Conservation (phyloP, 495 filamentous ascomycete species). For the Penicilliopsis zonata region DNA sequence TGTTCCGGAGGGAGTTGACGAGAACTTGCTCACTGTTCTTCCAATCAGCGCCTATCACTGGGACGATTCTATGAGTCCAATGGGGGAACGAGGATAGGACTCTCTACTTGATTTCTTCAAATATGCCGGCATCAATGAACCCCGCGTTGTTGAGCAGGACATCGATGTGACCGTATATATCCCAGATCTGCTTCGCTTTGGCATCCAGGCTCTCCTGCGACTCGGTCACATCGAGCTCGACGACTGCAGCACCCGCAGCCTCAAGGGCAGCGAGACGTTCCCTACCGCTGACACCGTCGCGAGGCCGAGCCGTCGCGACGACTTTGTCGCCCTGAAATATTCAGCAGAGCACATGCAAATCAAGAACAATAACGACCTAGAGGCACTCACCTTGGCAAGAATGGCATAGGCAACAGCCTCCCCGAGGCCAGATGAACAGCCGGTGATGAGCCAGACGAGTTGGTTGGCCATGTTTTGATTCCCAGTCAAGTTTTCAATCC, state of each 20-base stretch:
- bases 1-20: constrained; percentile 11
- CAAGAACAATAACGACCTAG: no score
- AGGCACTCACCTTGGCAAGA: no score
- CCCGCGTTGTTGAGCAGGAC: constrained; percentile 40
- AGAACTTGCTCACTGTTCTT: no score
- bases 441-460: constrained; percentile 39
- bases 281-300: constrained; percentile 19
- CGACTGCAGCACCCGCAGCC: constrained; percentile 19
- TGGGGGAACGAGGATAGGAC: constrained; percentile 1
- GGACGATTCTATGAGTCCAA: no score
- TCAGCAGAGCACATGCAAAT: no score
- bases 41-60: no score
- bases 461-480: background rate
- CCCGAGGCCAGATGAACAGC: constrained; percentile 36
- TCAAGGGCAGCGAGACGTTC: constrained; percentile 22
- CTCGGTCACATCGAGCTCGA: constrained; percentile 28
- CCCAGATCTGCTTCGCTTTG: constrained; percentile 20
- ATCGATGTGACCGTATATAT: constrained; percentile 26
- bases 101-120: constrained; percentile 5
- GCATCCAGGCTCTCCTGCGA: constrained; percentile 15
- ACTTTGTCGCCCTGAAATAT: constrained; percentile 42
- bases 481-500: no score
- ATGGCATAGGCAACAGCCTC: constrained; percentile 25
- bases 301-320: constrained; percentile 41
- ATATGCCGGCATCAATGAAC: constrained; percentile 13